phyloP scores from a whole-genome alignment of 1,139 yeast genomes.

The Candida sp. region DNA sequence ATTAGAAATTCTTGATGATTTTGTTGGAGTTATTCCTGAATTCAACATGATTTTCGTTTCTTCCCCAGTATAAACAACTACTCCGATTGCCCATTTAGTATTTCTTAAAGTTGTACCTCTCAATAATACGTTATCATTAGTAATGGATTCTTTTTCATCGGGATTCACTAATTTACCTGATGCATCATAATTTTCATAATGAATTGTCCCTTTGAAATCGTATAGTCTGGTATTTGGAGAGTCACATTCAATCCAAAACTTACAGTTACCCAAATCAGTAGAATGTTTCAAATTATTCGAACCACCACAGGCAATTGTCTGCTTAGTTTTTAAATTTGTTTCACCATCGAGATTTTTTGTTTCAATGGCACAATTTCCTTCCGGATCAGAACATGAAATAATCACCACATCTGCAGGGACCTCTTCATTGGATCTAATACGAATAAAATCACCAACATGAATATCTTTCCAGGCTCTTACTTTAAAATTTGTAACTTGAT shows the following conservation, averaged over 20 bases:
- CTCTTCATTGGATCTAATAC: constrained; percentile 84
- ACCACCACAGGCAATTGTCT: constrained; percentile 70
- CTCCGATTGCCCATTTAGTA: constrained; percentile 91
- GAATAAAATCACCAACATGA: constrained; percentile 82
- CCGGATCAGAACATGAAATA: constrained; percentile 78
- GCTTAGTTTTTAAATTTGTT: constrained; percentile 82
- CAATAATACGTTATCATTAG: constrained; percentile 73
- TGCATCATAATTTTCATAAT: constrained; percentile 50
- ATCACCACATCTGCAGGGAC: constrained; percentile 89
- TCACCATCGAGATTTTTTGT: constrained; percentile 97
- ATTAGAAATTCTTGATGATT: constrained; percentile 75
- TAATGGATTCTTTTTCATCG: constrained; percentile 68
- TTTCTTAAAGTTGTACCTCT: constrained; percentile 93
- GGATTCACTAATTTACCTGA: constrained; percentile 32
- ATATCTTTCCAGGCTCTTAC: constrained; percentile 86
- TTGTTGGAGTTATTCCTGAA: constrained; percentile 91
- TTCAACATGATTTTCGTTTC: constrained; percentile 94
- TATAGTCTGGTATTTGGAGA: constrained; percentile 85
- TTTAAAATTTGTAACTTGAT: constrained; percentile 42
- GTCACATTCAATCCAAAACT: constrained; percentile 87
- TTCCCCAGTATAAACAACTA: constrained; percentile 84
- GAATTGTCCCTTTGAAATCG: constrained; percentile 81
- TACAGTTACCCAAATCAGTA: constrained; percentile 67
- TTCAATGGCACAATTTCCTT: constrained; percentile 90
- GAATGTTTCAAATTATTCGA: constrained; percentile 54